Conservation (phyloP, 306 rosid species). For the Cucurbita argyrosperma region DNA sequence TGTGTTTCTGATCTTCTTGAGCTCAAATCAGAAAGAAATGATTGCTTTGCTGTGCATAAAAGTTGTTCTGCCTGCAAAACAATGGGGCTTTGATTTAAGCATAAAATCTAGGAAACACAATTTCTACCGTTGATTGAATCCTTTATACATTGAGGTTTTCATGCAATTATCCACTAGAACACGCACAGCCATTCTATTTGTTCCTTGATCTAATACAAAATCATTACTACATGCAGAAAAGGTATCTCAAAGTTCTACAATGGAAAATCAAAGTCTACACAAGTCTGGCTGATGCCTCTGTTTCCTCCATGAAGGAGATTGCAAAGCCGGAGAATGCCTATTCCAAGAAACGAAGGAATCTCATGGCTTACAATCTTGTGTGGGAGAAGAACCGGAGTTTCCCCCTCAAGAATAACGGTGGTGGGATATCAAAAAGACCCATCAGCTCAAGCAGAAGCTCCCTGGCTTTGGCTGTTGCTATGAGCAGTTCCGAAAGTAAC, state of each 20-base stretch:
- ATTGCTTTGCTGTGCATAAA: not conserved
- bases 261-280: conserved; percentile 81
- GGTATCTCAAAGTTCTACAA: conserved; percentile 63
- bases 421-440: conserved; percentile 67
- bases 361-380: conserved; percentile 36
- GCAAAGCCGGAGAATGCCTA: conserved; percentile 78
- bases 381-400: conserved; percentile 50
- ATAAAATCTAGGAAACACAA: not conserved
- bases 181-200: not conserved
- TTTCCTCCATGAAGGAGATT: conserved; percentile 39
- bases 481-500: conserved; percentile 52
- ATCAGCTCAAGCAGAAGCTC: conserved; percentile 56
- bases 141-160: not conserved
- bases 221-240: conserved; percentile 37
- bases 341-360: conserved; percentile 50
- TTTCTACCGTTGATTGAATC: not conserved
- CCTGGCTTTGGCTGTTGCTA: conserved; percentile 61
- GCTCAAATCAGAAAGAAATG: not conserved
- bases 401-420: conserved; percentile 33
- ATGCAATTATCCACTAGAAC: not conserved
- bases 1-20: not conserved
- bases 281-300: conserved; percentile 39
- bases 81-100: not conserved
- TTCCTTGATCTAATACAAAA: not conserved
- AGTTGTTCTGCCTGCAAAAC: not conserved